Conservation (phyloP, 208 protist genomes). For the Leishmania braziliensis region DNA sequence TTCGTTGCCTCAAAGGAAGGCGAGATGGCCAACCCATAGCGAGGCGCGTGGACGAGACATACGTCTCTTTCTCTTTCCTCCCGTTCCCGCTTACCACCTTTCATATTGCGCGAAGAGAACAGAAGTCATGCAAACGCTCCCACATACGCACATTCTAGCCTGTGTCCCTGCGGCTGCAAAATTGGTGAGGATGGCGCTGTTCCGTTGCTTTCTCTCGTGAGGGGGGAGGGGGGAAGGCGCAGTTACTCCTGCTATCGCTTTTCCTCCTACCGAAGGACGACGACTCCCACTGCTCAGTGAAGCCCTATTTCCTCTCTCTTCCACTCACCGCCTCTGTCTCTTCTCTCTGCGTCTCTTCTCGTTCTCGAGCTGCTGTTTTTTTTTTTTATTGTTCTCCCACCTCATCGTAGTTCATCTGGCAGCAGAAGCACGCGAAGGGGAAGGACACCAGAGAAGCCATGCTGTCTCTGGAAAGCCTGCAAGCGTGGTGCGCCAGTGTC, state of each 20-base stretch:
- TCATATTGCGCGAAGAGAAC: neutral
- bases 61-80: neutral
- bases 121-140: neutral
- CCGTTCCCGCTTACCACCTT: neutral
- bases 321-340: neutral
- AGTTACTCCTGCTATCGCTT: neutral
- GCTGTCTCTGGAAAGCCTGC: neutral
- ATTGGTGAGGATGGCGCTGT: neutral
- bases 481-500: slow-evolving; percentile 8
- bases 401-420: neutral
- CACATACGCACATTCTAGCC: neutral
- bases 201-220: neutral
- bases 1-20: neutral
- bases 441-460: neutral
- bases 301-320: neutral
- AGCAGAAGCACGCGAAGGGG: neutral
- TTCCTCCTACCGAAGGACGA: neutral
- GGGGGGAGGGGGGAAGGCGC: neutral
- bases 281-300: neutral
- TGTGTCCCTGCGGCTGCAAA: neutral
- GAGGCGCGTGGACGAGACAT: neutral
- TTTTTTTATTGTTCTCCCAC: neutral
- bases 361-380: neutral
- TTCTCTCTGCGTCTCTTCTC: neutral
- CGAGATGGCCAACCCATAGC: neutral